phyloP scores from a whole-genome alignment of 1,284 basidiomycete genomes.

The Fistulinella cinereoalba region DNA sequence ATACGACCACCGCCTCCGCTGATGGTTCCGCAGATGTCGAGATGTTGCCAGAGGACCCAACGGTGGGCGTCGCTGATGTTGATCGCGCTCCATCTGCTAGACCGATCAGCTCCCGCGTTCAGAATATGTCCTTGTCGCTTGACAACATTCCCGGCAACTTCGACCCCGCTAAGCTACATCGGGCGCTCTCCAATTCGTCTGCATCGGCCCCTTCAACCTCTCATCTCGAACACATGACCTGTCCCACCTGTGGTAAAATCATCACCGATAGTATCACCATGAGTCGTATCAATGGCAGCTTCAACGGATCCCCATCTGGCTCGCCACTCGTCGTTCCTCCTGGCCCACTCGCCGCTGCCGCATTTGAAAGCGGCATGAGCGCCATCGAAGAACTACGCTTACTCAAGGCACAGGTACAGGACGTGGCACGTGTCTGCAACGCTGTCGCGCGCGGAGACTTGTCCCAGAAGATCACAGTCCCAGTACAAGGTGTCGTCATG shows the following conservation, averaged over 20 bases:
- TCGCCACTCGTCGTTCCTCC: conserved; percentile 56
- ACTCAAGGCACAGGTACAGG: conserved; percentile 81
- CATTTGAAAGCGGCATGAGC: conserved; percentile 59
- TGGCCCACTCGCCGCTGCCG: conserved; percentile 54
- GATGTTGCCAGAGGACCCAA: conserved; percentile 30
- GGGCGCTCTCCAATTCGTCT: conserved; percentile 26
- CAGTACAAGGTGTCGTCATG: conserved; percentile 96
- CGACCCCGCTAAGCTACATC: conserved; percentile 32
- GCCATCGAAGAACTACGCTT: conserved; percentile 75
- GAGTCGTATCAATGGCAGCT: conserved; percentile 31
- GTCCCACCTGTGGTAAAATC: conserved; percentile 49
- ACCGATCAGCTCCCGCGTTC: conserved; percentile 29
- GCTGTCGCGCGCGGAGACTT: conserved; percentile 94
- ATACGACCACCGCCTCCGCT: conserved; percentile 4
- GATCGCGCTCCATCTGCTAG: conserved; percentile 20
- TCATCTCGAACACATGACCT: conserved; percentile 39
- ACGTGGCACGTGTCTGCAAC: conserved; percentile 90
- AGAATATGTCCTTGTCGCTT: conserved; percentile 41
- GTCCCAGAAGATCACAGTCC: conserved; percentile 94
- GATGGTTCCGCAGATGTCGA: conserved; percentile 26
- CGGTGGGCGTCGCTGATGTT: conserved; percentile 30
- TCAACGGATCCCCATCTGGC: conserved; percentile 34
- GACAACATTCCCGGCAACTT: conserved; percentile 42
- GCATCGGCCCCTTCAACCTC: conserved; percentile 44
- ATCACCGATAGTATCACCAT: conserved; percentile 41